phyloP scores from a whole-genome alignment of 2,329 filamentous ascomycete genomes.

The Fusarium sp. region DNA sequence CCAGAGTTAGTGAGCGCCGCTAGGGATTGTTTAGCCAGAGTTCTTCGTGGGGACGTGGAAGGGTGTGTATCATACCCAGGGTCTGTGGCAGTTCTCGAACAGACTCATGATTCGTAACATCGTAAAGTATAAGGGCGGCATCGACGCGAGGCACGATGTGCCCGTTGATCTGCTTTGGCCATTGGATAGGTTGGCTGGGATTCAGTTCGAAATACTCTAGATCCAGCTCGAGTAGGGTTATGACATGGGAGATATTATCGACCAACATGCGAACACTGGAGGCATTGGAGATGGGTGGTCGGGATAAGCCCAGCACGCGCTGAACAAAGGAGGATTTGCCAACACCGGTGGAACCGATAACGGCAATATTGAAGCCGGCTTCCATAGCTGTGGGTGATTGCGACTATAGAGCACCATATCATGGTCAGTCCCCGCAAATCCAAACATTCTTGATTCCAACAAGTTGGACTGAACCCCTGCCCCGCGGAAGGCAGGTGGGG shows the following conservation, averaged over 20 bases:
- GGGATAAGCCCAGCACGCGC: conserved; percentile 66
- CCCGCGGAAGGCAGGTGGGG: conserved; percentile 34
- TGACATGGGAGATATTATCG: conserved; percentile 66
- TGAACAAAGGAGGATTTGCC: conserved; percentile 77
- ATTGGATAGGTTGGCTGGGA: conserved; percentile 67
- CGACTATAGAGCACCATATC: conserved; percentile 43
- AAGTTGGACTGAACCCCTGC: conserved; percentile 32
- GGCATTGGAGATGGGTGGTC: conserved; percentile 63
- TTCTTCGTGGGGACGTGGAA: neutral
- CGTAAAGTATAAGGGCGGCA: conserved; percentile 86
- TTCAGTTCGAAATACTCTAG: conserved; percentile 72
- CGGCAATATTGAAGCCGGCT: conserved; percentile 68
- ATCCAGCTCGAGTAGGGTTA: conserved; percentile 73
- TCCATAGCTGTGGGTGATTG: conserved; percentile 59
- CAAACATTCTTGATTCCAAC: neutral
- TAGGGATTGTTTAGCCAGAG: conserved; percentile 48
- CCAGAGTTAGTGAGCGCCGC: conserved; percentile 78
- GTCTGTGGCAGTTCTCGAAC: conserved; percentile 79
- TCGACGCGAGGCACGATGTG: conserved; percentile 80
- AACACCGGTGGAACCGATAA: conserved; percentile 73
- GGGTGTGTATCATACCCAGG: conserved; percentile 67
- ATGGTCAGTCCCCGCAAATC: conserved; percentile 41
- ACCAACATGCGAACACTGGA: conserved; percentile 68
- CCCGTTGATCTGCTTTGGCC: conserved; percentile 76
- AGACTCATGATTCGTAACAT: conserved; percentile 82